A percentile compares a stretch with the other conserved stretches of the same genome.
Evolutionary conservation across 768 basidiomycete species (phyloP).

Genomic region (Hericium rajendrae): DNA sequence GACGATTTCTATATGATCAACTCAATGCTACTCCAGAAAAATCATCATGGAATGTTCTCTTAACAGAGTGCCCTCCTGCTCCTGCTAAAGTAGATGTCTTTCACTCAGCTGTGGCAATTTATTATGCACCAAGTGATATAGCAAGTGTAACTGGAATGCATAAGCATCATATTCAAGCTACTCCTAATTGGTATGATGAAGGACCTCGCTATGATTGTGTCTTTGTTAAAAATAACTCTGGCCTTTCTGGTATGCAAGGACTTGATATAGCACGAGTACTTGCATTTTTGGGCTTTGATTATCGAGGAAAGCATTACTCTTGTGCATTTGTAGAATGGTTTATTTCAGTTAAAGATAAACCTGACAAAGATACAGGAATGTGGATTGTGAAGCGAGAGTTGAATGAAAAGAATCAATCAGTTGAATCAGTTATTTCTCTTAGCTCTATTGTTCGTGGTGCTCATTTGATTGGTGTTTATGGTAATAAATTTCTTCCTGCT

Average conservation of each 20-base stretch:
- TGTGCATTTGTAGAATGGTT: too few relatives aligned
- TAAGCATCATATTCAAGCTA: not conserved
- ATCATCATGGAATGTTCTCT: not conserved
- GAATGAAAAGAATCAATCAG: too few relatives aligned
- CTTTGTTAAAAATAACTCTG: not conserved
- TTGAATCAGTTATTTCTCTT: too few relatives aligned
- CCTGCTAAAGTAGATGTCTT: not conserved
- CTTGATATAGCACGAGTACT: not conserved
- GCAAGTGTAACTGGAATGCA: not conserved
- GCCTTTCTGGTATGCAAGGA: not conserved
- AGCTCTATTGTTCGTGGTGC: too few relatives aligned
- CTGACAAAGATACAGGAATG: too few relatives aligned
- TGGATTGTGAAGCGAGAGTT: too few relatives aligned
- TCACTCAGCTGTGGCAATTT: not conserved
- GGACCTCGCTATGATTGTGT: not conserved
- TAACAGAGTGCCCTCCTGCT: not conserved
- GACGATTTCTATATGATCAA: not conserved
- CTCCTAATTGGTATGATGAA: not conserved
- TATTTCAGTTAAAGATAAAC: too few relatives aligned
- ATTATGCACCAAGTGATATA: not conserved
- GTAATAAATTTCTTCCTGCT: too few relatives aligned
- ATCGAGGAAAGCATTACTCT: too few relatives aligned
- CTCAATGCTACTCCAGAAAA: not conserved
- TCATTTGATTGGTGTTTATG: too few relatives aligned
- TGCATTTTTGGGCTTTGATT: too few relatives aligned